Evolutionary conservation across 2,329 filamentous ascomycete genomes (phyloP), one percentile per base, ranked within the genome.

Genomic region (Apiospora marii): DNA sequence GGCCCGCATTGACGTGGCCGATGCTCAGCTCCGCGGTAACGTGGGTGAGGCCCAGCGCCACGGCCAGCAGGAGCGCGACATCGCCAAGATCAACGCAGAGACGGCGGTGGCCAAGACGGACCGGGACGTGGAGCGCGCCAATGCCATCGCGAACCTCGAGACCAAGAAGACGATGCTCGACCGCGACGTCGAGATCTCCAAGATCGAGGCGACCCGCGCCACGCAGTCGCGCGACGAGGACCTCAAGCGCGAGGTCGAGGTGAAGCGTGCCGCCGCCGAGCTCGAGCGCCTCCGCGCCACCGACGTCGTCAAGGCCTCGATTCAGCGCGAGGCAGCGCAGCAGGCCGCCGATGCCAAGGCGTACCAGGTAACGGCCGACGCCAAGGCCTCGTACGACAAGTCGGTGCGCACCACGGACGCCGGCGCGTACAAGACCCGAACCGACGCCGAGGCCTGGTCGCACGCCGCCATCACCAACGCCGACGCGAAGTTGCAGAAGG

Each of bases 41-140:
- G 92, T 94, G 19, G 93, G 92, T 72, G 94, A 96, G 82, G 91
- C 94, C 34, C 87, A 94, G 80, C 92, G 93, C 78, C 90, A 91
- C 78, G 94, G 94, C 75, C 89, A 93, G 78, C 93, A 95, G 74
- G 94, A 96, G 80, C 93, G 95, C 71, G 92, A 95, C 79, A 93
- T 97, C 58, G 93, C 94, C 77, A 96, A 95, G 85, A 97, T 97
- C 83, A 90, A 95, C 81, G 94, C 72, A 75, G 91, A 94, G 77
- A 97, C 94, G 0, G 93, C 94, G 1, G 93, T 96, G 1, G 89
- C 94, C 74, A 94, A 96, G 85, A 96, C 94, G 0, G 91, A 96
- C 80, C 91, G 94, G 69, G 94, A 96, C 80, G 92, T 92, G 67
- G 93, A 96, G 83, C 94, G 94, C 74, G 93, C 93, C 2, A 84